Percentiles rank a stretch among this genome's conserved stretches.
Evolutionary conservation across 129 eudicot species (phyloP).

Genomic region (Escallonia herrerae): DNA sequence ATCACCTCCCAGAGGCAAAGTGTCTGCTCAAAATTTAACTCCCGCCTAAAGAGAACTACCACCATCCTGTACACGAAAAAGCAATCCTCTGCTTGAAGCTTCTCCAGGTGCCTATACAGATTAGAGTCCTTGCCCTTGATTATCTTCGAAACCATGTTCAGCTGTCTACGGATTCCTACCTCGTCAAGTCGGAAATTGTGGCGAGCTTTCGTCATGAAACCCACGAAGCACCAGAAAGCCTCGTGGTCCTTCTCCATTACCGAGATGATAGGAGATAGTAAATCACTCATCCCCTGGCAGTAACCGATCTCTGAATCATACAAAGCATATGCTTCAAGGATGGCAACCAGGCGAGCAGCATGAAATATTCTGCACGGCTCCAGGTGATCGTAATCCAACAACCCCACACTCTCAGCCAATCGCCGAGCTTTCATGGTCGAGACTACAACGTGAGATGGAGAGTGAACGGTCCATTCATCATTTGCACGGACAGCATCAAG

Average conservation of each 20-base stretch:
- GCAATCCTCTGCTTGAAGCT: slow-evolving; percentile 80
- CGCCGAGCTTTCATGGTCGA: slow-evolving; percentile 33
- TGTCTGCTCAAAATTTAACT: slow-evolving; percentile 71
- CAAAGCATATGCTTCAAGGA: slow-evolving; percentile 67
- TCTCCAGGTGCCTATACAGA: slow-evolving; percentile 63
- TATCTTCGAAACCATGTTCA: slow-evolving; percentile 53
- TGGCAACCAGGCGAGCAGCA: slow-evolving; percentile 75
- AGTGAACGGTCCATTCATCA: slow-evolving; percentile 58
- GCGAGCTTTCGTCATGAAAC: slow-evolving; percentile 80
- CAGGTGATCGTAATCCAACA: slow-evolving; percentile 55
- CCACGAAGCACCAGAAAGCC: slow-evolving; percentile 85
- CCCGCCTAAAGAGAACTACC: slow-evolving; percentile 71
- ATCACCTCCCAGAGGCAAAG: slow-evolving; percentile 87
- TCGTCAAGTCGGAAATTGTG: slow-evolving; percentile 87
- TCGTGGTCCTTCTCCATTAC: slow-evolving; percentile 64
- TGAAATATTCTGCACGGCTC: slow-evolving; percentile 65
- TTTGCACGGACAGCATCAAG: slow-evolving; percentile 76
- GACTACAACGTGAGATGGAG: slow-evolving; percentile 63
- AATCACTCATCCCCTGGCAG: slow-evolving; percentile 89
- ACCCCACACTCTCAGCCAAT: slow-evolving; percentile 48
- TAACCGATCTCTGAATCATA: slow-evolving; percentile 71
- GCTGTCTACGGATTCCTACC: slow-evolving; percentile 64
- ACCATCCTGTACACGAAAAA: slow-evolving; percentile 88
- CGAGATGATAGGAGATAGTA: slow-evolving; percentile 71
- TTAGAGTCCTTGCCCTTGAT: slow-evolving; percentile 70